phyloP scores from a whole-genome alignment of 164 flowering plant genomes.

The Magnolia changhungtana region DNA sequence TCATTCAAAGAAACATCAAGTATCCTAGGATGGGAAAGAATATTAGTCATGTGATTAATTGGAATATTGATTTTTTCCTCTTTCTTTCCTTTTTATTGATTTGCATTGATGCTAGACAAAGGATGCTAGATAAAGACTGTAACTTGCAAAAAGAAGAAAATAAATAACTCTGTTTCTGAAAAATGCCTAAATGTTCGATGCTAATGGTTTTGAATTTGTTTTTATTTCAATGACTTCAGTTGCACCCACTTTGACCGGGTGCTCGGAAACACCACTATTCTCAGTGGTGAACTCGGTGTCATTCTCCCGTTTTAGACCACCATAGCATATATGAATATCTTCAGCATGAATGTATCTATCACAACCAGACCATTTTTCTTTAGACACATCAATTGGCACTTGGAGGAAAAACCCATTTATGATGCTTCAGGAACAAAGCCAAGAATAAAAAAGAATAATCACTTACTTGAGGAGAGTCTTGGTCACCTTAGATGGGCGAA shows the following conservation, averaged over 20 bases:
- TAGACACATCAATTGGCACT: not conserved
- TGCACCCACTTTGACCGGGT: conserved; percentile 51
- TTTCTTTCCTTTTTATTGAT: no score
- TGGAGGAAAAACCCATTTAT: no score
- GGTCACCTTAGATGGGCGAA: conserved; percentile 56
- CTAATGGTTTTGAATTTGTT: no score
- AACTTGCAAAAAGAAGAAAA: no score
- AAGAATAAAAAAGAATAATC: not conserved
- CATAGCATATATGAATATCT: conserved; percentile 62
- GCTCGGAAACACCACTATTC: conserved; percentile 41
- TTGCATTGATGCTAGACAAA: no score
- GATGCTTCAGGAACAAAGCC: not conserved
- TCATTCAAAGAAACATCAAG: no score
- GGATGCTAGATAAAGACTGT: no score
- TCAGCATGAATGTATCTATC: conserved; percentile 65
- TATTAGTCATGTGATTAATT: no score
- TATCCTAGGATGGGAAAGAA: no score
- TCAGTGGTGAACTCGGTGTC: conserved; percentile 43
- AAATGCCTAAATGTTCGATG: no score
- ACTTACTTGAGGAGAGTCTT: conserved; percentile 74
- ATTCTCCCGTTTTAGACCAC: conserved; percentile 71
- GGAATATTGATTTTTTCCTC: no score
- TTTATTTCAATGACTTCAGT: conserved; percentile 48
- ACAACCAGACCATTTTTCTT: not conserved
- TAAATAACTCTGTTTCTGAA: no score